These are phyloP conservation scores for Pedinophyceae sp. DNA, from an alignment of 139 green algal genomes.

Conservation along the genomic window DNA sequence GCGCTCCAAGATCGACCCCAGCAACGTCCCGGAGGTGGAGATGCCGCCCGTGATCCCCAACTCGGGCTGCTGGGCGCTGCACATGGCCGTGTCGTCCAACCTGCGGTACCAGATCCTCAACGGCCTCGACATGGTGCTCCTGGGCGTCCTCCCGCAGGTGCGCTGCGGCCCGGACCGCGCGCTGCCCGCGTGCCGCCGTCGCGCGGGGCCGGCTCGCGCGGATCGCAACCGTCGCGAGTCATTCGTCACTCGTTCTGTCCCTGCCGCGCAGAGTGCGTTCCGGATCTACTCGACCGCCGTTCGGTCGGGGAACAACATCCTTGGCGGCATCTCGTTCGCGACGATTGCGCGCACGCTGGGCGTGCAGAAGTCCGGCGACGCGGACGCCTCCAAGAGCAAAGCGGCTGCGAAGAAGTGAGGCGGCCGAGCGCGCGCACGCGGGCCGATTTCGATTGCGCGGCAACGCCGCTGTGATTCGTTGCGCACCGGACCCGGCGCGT, in stretches of 20 bases:
- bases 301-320: conserved; percentile 72
- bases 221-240: too few species aligned
- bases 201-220: too few species aligned
- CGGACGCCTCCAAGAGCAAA: too few species aligned
- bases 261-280: conserved; percentile 48
- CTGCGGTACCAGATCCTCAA: conserved; percentile 84
- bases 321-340: conserved; percentile 82
- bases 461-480: too few species aligned
- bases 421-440: too few species aligned
- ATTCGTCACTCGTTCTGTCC: too few species aligned
- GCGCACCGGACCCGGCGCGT: too few species aligned
- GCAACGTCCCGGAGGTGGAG: conserved; percentile 59
- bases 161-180: background rate
- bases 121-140: conserved; percentile 59
- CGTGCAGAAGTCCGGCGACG: conserved; percentile 63
- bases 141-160: background rate
- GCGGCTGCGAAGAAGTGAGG: too few species aligned
- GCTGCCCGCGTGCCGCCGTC: background rate
- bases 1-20: conserved; percentile 45
- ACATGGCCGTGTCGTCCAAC: conserved; percentile 90
- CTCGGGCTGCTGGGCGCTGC: conserved; percentile 63
- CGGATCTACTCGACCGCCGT: conserved; percentile 56
- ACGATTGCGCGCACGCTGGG: conserved; percentile 67
- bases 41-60: conserved; percentile 68
- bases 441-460: too few species aligned